Evolutionary conservation across 495 filamentous ascomycete species (phyloP), one percentile per base, ranked within the genome.

Genomic region (Tetracladium setigerum): DNA sequence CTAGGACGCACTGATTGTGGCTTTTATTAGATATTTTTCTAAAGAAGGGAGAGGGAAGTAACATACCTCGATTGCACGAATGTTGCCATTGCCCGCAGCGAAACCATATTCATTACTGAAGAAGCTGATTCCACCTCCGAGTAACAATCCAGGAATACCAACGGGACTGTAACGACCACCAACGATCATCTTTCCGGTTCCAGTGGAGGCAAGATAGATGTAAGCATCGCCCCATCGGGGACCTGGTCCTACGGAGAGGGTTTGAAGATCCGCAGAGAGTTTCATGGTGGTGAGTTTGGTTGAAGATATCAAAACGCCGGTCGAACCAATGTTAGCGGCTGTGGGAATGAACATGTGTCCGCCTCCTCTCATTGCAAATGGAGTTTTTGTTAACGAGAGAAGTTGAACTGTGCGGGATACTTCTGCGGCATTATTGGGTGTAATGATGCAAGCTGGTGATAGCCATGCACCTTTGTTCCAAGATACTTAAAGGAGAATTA

Each of bases 41-140:
- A 33, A 22, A 27, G 35, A 10, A 30, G 7, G 5, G 19, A 33
- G 32, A 41, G 10, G n/a, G n/a, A n/a, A n/a, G n/a, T n/a, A 4
- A 9, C 1, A 19, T 46, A 32, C 37, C 12, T 49, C 34, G 38
- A 39, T 42, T 1, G 46, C 2, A 14, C 35, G 17, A 6, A 49
- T 39, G 36, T 43, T 43, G 17, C 45, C 35, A 30, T 48, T 48
- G 12, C 27, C 42, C 4, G 24, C 38, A 1, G 55, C 63, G 35
- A 65, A 63, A 1, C 66, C 66, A 46, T 65, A 48, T 6, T 54
- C 54, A 3, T 59, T 49, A 22, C 48, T 48, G 51, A 62, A 58
- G 50, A 62, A 66, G 7, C 59, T 19, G 10, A 49, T 49, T 35
- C 46, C 46, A 24, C 46, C 46, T 4, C 46, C 38, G 24, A 49